Evolutionary conservation across 2,329 filamentous ascomycete species (phyloP).

Genomic region (Diaporthe vexans): DNA sequence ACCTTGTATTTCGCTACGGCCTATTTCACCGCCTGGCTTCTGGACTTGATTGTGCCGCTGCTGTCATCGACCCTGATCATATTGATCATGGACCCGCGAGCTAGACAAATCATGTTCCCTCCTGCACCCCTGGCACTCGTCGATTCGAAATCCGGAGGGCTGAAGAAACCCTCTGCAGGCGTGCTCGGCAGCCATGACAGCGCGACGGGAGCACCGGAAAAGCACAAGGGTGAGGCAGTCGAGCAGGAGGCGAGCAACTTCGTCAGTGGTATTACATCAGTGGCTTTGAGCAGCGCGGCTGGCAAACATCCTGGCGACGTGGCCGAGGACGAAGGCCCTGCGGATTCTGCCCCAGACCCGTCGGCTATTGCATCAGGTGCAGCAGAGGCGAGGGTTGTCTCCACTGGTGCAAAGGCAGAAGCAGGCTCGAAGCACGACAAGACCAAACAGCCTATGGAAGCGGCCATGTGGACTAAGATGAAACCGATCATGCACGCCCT

Average conservation of each 20-base stretch:
- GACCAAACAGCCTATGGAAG: slow-evolving; percentile 83
- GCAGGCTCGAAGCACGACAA: slow-evolving; percentile 72
- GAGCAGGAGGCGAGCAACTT: slow-evolving; percentile 88
- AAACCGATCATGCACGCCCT: slow-evolving; percentile 76
- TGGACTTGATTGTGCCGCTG: slow-evolving; percentile 78
- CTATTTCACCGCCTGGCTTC: slow-evolving; percentile 75
- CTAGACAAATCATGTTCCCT: slow-evolving; percentile 77
- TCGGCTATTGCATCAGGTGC: slow-evolving; percentile 55
- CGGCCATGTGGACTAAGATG: slow-evolving; percentile 82
- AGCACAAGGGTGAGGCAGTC: slow-evolving; percentile 85
- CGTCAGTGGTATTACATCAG: slow-evolving; percentile 78
- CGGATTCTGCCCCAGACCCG: slow-evolving; percentile 50
- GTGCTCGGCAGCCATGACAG: slow-evolving; percentile 83
- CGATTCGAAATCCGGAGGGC: slow-evolving; percentile 76
- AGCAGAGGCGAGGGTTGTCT: slow-evolving; percentile 57
- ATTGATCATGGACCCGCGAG: slow-evolving; percentile 75
- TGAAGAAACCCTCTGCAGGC: slow-evolving; percentile 83
- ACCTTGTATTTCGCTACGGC: slow-evolving; percentile 73
- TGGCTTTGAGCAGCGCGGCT: slow-evolving; percentile 81
- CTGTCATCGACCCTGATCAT: slow-evolving; percentile 71
- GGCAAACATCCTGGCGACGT: slow-evolving; percentile 77
- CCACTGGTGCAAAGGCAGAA: slow-evolving; percentile 62
- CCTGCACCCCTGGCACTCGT: slow-evolving; percentile 83
- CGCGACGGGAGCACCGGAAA: slow-evolving; percentile 85
- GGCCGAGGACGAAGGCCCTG: slow-evolving; percentile 48